These are phyloP conservation scores for Bremia lactucae DNA, from an alignment of 352 stramenopile genomes.

Conservation along the genomic window DNA sequence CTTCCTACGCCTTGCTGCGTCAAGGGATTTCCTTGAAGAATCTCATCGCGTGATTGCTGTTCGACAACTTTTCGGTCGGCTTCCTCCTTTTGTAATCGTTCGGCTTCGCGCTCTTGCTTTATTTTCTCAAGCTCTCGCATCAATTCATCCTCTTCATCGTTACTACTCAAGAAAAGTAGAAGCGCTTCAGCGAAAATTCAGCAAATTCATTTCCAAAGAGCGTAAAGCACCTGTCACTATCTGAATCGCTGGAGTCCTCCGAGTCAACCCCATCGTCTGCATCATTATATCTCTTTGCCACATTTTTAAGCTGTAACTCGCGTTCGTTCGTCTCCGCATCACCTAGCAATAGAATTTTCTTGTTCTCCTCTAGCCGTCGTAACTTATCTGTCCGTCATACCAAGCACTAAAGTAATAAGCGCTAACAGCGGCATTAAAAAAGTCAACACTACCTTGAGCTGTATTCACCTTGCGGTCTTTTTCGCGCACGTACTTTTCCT, in stretches of 20 bases:
- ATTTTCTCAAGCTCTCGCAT: slow-evolving; percentile 98
- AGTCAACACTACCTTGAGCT: slow-evolving; percentile 41
- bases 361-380: slow-evolving; percentile 64
- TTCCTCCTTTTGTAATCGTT: slow-evolving; percentile 84
- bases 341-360: slow-evolving; percentile 70
- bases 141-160: slow-evolving; percentile 96
- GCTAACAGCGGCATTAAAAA: neutral
- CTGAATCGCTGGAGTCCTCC: slow-evolving; percentile 53
- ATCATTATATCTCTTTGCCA: slow-evolving; percentile 86
- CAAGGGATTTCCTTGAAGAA: slow-evolving; percentile 91
- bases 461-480: slow-evolving; percentile 70
- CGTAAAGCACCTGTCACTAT: slow-evolving; percentile 51
- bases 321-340: slow-evolving; percentile 60
- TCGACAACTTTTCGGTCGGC: slow-evolving; percentile 72
- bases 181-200: neutral
- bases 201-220: neutral
- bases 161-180: slow-evolving; percentile 22
- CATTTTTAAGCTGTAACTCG: slow-evolving; percentile 79
- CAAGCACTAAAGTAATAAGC: neutral
- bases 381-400: slow-evolving; percentile 36
- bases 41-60: slow-evolving; percentile 84
- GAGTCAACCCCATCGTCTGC: slow-evolving; percentile 75
- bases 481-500: slow-evolving; percentile 60
- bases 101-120: slow-evolving; percentile 91
- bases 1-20: slow-evolving; percentile 35